phyloP scores from a whole-genome alignment of 2,329 filamentous ascomycete genomes.

The Colletotrichum plurivorum region DNA sequence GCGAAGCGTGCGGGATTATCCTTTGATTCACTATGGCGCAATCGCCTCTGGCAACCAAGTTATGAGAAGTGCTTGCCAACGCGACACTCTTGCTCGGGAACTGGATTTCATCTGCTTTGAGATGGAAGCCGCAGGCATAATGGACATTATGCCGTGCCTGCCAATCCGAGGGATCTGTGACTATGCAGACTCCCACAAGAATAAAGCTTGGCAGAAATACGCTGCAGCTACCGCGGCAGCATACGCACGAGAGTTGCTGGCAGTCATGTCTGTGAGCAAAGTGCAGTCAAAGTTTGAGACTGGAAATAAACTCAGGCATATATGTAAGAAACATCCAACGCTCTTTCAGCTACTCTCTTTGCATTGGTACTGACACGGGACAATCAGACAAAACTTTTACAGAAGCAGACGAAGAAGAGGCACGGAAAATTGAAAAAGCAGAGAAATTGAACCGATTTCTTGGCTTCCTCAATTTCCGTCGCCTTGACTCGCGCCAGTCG shows the following conservation, averaged over 20 bases:
- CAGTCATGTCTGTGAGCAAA: background rate
- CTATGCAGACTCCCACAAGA: slow-evolving; percentile 56
- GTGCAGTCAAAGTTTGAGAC: accelerated
- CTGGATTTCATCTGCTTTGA: slow-evolving; percentile 43
- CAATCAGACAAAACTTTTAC: too few relatives aligned
- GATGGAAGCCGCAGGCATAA: slow-evolving; percentile 46
- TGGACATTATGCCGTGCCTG: slow-evolving; percentile 45
- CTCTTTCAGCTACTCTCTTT: too few relatives aligned
- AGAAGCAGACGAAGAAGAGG: too few relatives aligned
- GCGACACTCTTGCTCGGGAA: slow-evolving; percentile 6
- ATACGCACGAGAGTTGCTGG: slow-evolving; percentile 41
- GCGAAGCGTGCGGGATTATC: background rate
- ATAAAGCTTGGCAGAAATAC: slow-evolving; percentile 51
- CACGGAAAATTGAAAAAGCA: too few relatives aligned
- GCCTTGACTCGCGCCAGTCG: slow-evolving; percentile 35
- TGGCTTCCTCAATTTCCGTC: slow-evolving; percentile 25
- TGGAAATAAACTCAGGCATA: too few relatives aligned
- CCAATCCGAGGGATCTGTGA: slow-evolving; percentile 54
- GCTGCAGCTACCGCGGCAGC: slow-evolving; percentile 51
- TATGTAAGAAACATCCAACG: too few relatives aligned
- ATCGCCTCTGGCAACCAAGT: slow-evolving; percentile 40
- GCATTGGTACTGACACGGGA: too few relatives aligned
- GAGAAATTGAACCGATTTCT: too few relatives aligned
- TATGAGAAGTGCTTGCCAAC: slow-evolving; percentile 23
- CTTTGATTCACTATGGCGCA: slow-evolving; percentile 37